Percentiles rank a stretch among this genome's conserved stretches.
Conservation (phyloP, 2,329 filamentous ascomycete species). For the Kalaharituber pfeilii region DNA sequence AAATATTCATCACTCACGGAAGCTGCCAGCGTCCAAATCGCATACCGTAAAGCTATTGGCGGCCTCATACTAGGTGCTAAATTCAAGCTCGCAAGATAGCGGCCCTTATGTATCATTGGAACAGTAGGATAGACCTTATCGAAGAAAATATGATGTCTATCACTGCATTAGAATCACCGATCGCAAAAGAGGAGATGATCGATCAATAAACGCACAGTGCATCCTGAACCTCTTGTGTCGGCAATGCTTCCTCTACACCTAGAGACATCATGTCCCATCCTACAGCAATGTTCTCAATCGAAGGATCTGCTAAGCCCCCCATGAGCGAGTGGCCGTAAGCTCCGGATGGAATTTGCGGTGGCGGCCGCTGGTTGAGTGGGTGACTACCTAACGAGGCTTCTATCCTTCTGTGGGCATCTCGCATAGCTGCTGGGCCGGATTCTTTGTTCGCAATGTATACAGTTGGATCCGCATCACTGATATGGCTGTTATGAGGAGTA, state of each 20-base stretch:
- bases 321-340: neutral
- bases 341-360: neutral
- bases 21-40: slow-evolving; percentile 90
- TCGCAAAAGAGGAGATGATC: neutral
- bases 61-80: slow-evolving; percentile 73
- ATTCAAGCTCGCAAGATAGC: slow-evolving; percentile 78
- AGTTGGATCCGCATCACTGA: slow-evolving; percentile 22
- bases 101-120: slow-evolving; percentile 76
- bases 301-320: neutral
- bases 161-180: neutral
- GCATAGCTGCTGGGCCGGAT: slow-evolving; percentile 3
- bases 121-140: slow-evolving; percentile 71
- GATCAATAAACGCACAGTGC: slow-evolving; percentile 46
- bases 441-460: slow-evolving; percentile 17
- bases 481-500: slow-evolving; percentile 25
- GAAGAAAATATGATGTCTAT: slow-evolving; percentile 69
- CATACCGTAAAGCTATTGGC: slow-evolving; percentile 75
- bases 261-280: slow-evolving; percentile 69
- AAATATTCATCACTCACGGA: slow-evolving; percentile 67
- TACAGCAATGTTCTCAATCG: neutral
- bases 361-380: neutral
- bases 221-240: slow-evolving; percentile 62
- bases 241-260: slow-evolving; percentile 65
- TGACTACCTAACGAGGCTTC: neutral
- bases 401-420: neutral